Percentiles rank a stretch among this genome's conserved stretches.
phyloP scores from a whole-genome alignment of 768 basidiomycete species.

The Agrocybe pediades region DNA sequence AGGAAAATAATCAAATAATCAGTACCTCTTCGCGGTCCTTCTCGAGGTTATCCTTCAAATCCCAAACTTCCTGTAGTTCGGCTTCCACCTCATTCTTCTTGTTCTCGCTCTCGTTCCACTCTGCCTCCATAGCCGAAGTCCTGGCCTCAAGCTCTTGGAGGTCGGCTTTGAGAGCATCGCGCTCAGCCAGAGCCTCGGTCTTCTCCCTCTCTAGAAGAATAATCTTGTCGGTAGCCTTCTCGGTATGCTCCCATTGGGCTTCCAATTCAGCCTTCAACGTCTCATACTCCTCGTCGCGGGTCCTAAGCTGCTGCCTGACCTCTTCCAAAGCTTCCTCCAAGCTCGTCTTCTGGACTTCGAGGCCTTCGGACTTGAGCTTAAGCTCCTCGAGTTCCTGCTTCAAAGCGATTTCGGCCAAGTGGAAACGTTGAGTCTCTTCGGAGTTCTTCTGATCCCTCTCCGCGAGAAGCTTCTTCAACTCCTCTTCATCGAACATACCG shows the following conservation, averaged over 20 bases:
- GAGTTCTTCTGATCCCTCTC: constrained; percentile 43
- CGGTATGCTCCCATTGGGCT: constrained; percentile 70
- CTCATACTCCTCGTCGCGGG: constrained; percentile 44
- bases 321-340: constrained; percentile 47
- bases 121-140: constrained; percentile 48
- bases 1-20: constrained; percentile 3
- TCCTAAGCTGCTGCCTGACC: constrained; percentile 38
- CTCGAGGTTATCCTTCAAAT: constrained; percentile 53
- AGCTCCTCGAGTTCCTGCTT: constrained; percentile 54
- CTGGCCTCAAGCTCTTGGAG: constrained; percentile 43
- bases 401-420: constrained; percentile 44
- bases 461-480: constrained; percentile 38
- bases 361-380: constrained; percentile 37
- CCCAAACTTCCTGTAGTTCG: constrained; percentile 55
- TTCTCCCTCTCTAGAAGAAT: constrained; percentile 37
- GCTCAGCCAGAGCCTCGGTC: constrained; percentile 36
- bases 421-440: constrained; percentile 44
- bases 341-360: constrained; percentile 44
- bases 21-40: constrained; percentile 57
- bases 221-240: constrained; percentile 47
- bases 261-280: constrained; percentile 66
- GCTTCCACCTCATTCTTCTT: constrained; percentile 55
- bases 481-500: constrained; percentile 43
- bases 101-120: constrained; percentile 60
- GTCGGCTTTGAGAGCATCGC: constrained; percentile 39